Base-by-base conservation (phyloP, 257 asterid species). In the Misopates orontium region DNA sequence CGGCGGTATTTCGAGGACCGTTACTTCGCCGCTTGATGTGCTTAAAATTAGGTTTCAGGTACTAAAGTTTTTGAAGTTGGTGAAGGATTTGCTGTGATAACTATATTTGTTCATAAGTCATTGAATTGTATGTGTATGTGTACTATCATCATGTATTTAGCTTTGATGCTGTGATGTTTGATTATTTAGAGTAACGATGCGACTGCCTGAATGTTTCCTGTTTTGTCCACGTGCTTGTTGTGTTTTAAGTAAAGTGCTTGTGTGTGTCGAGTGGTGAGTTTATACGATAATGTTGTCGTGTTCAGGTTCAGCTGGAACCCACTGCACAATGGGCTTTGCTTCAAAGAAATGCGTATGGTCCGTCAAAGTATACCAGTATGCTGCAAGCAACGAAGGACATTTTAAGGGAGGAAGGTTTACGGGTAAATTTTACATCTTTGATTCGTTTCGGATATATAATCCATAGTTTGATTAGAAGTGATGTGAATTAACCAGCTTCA, bases 21-120 rank as follows among this genome's bases (percentile, higher is more conserved):
- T 93, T 16, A 93, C 97, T 0, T 90, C 98, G 20, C 98, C 98
- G 10, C 90, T 93, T 42, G 99, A 93, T 78, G 99, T 93, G 21
- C 87, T 93, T 75, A 93, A 93, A 77, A 93, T 93, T 66, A 80
- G 99, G 78, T 93, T 93, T 76, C 99, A 93, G 99, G 99, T 90
- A 45, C 8, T 36, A 36, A 3, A 42, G 56, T 31, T 47, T 62
- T 65, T 20, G 1, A 1, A 68, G 32, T n/a, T n/a, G n/a, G n/a
- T 61, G 17, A 5, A 5, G 51, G 42, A 36, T 36, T 1, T 4
- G 42, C 1, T 36, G 6, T 36, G 8, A 36, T 5, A 36, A 3
- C 42, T 28, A n/a, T n/a, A 28, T 28, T 6, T 28, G 6, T 28
- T 28, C 36, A 28, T 28, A 28, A 28, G 36, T 28, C 36, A 28